phyloP scores from a whole-genome alignment of 1,139 yeast genomes.

The Debaryomyces nepalensis region DNA sequence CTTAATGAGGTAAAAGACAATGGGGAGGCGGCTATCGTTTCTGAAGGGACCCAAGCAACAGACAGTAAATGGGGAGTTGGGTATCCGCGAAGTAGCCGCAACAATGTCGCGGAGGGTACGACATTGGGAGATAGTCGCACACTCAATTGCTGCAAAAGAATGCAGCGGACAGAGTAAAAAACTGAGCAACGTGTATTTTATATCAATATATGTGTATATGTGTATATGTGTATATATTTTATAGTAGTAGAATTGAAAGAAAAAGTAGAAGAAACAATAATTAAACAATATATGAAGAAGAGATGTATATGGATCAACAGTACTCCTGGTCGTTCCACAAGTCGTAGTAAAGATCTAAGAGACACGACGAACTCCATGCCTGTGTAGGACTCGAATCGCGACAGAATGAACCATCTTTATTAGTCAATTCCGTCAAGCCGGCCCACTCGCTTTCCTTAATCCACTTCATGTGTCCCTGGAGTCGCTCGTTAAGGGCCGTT shows the following conservation, averaged over 20 bases:
- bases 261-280: background rate
- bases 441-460: slow-evolving; percentile 82
- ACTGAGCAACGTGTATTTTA: too few relatives aligned
- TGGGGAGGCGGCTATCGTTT: slow-evolving; percentile 2
- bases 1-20: too few relatives aligned
- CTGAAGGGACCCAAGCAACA: background rate
- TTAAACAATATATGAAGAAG: too few relatives aligned
- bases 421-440: slow-evolving; percentile 90
- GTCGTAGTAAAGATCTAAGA: slow-evolving; percentile 79
- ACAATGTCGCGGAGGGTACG: background rate
- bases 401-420: slow-evolving; percentile 82
- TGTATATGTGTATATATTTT: too few relatives aligned
- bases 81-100: slow-evolving; percentile 6
- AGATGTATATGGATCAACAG: background rate
- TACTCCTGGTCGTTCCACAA: slow-evolving; percentile 22
- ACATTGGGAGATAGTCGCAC: background rate
- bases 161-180: background rate
- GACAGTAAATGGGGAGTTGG: background rate
- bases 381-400: slow-evolving; percentile 92
- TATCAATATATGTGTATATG: too few relatives aligned
- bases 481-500: slow-evolving; percentile 53
- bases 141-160: slow-evolving; percentile 3
- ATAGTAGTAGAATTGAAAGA: background rate
- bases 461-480: slow-evolving; percentile 72
- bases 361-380: slow-evolving; percentile 92